Evolutionary conservation across 345 rosid species (phyloP), one percentile per base, ranked within the genome.

Genomic region (thale cress (Arabidopsis thaliana)): DNA sequence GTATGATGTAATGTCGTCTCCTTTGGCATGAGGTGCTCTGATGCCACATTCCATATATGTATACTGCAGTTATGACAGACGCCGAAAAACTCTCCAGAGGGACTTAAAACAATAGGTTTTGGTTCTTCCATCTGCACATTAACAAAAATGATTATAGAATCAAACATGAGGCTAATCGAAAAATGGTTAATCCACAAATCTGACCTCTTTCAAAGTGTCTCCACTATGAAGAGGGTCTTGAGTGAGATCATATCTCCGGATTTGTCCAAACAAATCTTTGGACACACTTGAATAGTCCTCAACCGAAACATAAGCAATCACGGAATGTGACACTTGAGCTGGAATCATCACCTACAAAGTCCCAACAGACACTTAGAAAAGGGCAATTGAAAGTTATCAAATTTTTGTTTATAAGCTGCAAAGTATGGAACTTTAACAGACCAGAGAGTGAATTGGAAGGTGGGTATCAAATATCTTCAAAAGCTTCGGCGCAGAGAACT

Each of bases 1-100:
- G 93, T 89, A 76, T 92, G 97, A 80, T 85, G 96, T 56, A 92
- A 67, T 8, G 82, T 74, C 65, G 85, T 82, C 83, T 80, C 90
- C 83, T 78, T 87, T 74, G 81, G 50, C 82, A 82, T 11, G 81
- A 72, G 14, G 24, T 51, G 14, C 30, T 12, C 6, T 9, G 56
- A 24, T 51, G 56, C 52, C 87, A 81, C 88, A 77, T 85, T 84
- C 96, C 94, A 90, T 59, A 88, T 70, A 59, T 68, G 70, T 71
- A 92, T 73, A 64, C 79, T 87, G 46, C 67, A 81, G 66, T 83
- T 83, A 70, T 49, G 66, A 14, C 61, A 58, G 32, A 91, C 77
- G 58, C 97, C 89, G 44, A 86, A 78, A 84, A 63, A 85, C 40
- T 79, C 79, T 62, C 89, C 88, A 0, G 82, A 87, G 6, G 92